These are phyloP conservation scores for Saturnispora gosingensis DNA, from an alignment of 805 yeast species.

Conservation along the genomic window DNA sequence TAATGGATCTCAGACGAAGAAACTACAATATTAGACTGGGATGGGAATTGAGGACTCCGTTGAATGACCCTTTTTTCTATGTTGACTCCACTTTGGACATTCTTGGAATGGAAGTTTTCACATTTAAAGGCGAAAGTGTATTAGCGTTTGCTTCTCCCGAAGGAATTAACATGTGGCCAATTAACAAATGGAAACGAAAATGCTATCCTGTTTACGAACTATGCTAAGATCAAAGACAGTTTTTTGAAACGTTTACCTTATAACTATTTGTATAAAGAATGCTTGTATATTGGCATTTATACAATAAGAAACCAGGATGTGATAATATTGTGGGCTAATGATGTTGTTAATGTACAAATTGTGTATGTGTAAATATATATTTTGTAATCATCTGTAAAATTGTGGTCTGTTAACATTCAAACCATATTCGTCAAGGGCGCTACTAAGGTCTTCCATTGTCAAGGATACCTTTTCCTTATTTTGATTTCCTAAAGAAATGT, in stretches of 20 bases:
- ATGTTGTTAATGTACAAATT: not conserved
- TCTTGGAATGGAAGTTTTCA: slow-evolving; percentile 53
- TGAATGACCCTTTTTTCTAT: slow-evolving; percentile 16
- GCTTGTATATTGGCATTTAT: not conserved
- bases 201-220: slow-evolving; percentile 47
- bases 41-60: slow-evolving; percentile 5
- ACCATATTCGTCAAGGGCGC: slow-evolving; percentile 81
- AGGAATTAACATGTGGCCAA: slow-evolving; percentile 62
- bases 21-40: not conserved
- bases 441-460: slow-evolving; percentile 87
- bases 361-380: not conserved
- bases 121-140: slow-evolving; percentile 34
- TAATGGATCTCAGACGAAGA: not conserved
- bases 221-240: slow-evolving; percentile 25
- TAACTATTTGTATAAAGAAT: not conserved
- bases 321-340: not conserved
- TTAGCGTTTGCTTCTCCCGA: slow-evolving; percentile 55
- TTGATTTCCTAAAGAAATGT: slow-evolving; percentile 12
- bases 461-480: slow-evolving; percentile 56
- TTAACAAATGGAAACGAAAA: slow-evolving; percentile 55
- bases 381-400: slow-evolving; percentile 52
- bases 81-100: slow-evolving; percentile 33
- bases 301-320: not conserved
- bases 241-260: not conserved
- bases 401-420: slow-evolving; percentile 85